phyloP scores from a whole-genome alignment of 495 filamentous ascomycete species.

The Aspergillus saccharolyticus region DNA sequence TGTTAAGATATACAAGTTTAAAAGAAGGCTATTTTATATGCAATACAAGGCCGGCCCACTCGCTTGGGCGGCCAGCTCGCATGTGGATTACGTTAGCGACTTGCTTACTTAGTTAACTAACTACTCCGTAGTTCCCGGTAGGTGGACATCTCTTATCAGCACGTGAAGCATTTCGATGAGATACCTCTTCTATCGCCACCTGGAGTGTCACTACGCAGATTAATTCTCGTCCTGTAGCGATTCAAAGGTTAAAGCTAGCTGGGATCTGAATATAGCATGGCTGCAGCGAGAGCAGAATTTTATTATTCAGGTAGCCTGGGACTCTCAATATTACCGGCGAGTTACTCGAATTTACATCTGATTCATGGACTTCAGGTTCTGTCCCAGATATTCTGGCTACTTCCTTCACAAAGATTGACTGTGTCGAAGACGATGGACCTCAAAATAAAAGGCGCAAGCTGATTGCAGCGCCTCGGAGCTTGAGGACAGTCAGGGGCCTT shows the following conservation, averaged over 20 bases:
- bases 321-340: background rate
- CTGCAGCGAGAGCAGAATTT: slow-evolving; percentile 19
- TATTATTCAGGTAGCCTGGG: slow-evolving; percentile 21
- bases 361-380: slow-evolving; percentile 20
- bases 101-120: too few relatives aligned
- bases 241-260: background rate
- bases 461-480: slow-evolving; percentile 15
- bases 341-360: background rate
- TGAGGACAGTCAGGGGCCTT: slow-evolving; percentile 19
- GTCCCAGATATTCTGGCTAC: slow-evolving; percentile 23
- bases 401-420: slow-evolving; percentile 18
- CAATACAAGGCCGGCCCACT: too few relatives aligned
- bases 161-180: slow-evolving; percentile 27
- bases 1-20: too few relatives aligned
- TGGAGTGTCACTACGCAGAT: background rate
- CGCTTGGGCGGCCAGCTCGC: too few relatives aligned
- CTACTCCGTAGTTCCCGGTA: too few relatives aligned
- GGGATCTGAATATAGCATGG: slow-evolving; percentile 27
- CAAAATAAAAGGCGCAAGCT: slow-evolving; percentile 38
- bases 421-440: slow-evolving; percentile 14
- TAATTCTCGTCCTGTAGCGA: background rate
- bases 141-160: slow-evolving; percentile 16
- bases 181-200: background rate
- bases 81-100: too few relatives aligned
- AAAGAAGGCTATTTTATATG: too few relatives aligned